Base-by-base conservation (phyloP, 2,329 filamentous ascomycete genomes). In the Immersiporthe knoxdaviesiana region DNA sequence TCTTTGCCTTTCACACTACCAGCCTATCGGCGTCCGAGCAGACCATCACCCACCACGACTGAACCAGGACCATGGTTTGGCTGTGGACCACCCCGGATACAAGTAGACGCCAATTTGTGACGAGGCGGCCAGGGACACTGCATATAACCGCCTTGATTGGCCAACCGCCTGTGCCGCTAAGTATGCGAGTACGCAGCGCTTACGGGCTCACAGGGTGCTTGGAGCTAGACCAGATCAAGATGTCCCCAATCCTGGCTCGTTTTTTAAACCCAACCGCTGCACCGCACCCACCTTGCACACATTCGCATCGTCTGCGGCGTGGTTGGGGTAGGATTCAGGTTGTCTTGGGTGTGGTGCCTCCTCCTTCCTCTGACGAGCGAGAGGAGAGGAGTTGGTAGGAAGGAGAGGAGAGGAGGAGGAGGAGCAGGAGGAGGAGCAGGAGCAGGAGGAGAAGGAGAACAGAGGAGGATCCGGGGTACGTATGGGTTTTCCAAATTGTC, bases 61-160 rank as follows among this genome's bases (percentile, higher is more conserved):
- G 41, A 18, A 60, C 4, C 58, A 39, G 30, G 32, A 61, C 58
- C 32, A 61, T 37, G 58, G 58, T 35, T 24, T 8, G 8, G 4
- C 35, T 35, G 10, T 18, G n/a, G 24, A 44, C 59, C 30, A 37
- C 44, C 39, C 35, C 44, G 14, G 27, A 39, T 63, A n/a, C n/a
- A n/a, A n/a, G n/a, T n/a, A 68, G 68, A 63, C 68, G 68, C 66
- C 66, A 63, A 47, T 47, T 70, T 70, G 68, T 70, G 68, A 70
- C 67, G 44, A 65, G 62, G 62, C 47, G 44, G 58, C 62, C 47
- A 37, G 68, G 61, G 65, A 50, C 58, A 65, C 44, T 70, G 68
- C 68, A 68, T 65, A 47, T 63, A 30, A 56, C 63, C 37, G 68
- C 41, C 58, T 21, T 70, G 68, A 70, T 70, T 70, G 68, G 68